Evolutionary conservation across 345 rosid species (phyloP), one percentile per base, ranked within the genome.

Genomic region (Noccaea caerulescens): DNA sequence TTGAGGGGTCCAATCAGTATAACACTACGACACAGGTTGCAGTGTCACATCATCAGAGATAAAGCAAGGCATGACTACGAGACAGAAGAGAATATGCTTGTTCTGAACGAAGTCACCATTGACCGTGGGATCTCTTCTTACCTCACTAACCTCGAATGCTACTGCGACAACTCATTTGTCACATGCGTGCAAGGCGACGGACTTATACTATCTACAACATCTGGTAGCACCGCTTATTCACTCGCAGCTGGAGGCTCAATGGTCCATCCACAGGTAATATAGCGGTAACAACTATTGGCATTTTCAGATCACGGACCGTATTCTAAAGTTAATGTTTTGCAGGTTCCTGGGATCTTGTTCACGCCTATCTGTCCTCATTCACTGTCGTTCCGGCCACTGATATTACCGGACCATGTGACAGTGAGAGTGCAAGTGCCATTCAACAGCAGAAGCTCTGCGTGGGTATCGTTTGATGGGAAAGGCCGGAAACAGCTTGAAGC

Each of bases 191-290:
- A 95, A 92, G 99, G 99, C 58, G 98, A 92, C 55, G 99, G 99
- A 58, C 79, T 95, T 8, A 95, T 95, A 70, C 75, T 95, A 41
- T 84, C 99, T 30, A 95, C 99, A 7, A 95, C 99, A 66, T 92
- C 99, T 60, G 99, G 99, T 45, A 95, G 99, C 82, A 95, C 99
- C 18, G 99, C 99, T 42, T 95, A 95, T 72, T 95, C 99, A 4
- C 84, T 95, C 73, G 99, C 97, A 10, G 98, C 97, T 56, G 99
- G 99, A 66, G 99, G 99, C 53, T 95, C 99, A 68, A 92, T 95
- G 98, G 99, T 95, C 63, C 99, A 95, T 75, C 99, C 99, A 10
- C 98, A 95, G 96, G 99, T 88, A 79, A n/a, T n/a, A n/a, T n/a
- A n/a, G n/a, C n/a, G n/a, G n/a, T n/a, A n/a, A n/a, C n/a, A n/a